phyloP scores from a whole-genome alignment of 352 stramenopile genomes.

The Phytophthora ramorum region DNA sequence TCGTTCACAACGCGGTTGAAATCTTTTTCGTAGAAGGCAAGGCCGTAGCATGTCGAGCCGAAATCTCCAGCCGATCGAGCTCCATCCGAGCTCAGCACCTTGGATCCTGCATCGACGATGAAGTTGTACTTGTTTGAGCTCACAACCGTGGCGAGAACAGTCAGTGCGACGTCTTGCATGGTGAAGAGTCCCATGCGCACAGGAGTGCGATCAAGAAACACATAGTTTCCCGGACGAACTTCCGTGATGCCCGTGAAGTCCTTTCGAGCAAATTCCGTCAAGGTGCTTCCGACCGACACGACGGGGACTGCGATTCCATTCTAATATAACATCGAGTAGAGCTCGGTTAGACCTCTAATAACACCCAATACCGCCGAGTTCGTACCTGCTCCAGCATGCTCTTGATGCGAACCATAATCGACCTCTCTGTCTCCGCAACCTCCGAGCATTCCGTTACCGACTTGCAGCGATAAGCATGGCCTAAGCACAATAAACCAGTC shows the following conservation, averaged over 20 bases:
- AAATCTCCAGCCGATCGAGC: slow-evolving; percentile 46
- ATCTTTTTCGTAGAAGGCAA: slow-evolving; percentile 77
- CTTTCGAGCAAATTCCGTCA: slow-evolving; percentile 67
- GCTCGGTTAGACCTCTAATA: not conserved
- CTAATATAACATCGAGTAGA: slow-evolving; percentile 12
- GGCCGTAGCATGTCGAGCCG: slow-evolving; percentile 59
- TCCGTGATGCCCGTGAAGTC: slow-evolving; percentile 77
- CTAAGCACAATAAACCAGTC: not conserved
- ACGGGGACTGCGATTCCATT: slow-evolving; percentile 58
- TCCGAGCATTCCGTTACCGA: slow-evolving; percentile 53
- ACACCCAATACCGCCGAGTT: slow-evolving; percentile 10
- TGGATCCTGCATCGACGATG: slow-evolving; percentile 76
- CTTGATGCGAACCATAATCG: slow-evolving; percentile 76
- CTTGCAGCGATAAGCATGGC: slow-evolving; percentile 66
- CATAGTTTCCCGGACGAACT: slow-evolving; percentile 78
- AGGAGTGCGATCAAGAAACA: slow-evolving; percentile 79
- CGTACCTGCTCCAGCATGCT: slow-evolving; percentile 41
- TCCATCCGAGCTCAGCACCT: slow-evolving; percentile 70
- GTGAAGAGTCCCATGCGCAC: slow-evolving; percentile 69
- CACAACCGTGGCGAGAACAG: slow-evolving; percentile 69
- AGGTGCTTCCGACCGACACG: slow-evolving; percentile 71
- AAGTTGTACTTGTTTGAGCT: slow-evolving; percentile 80
- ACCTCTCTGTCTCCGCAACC: slow-evolving; percentile 65
- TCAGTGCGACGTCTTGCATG: slow-evolving; percentile 66
- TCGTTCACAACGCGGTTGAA: slow-evolving; percentile 61